Conservation (phyloP, 2,329 filamentous ascomycete genomes). For the Simplicillium aogashimaense region DNA sequence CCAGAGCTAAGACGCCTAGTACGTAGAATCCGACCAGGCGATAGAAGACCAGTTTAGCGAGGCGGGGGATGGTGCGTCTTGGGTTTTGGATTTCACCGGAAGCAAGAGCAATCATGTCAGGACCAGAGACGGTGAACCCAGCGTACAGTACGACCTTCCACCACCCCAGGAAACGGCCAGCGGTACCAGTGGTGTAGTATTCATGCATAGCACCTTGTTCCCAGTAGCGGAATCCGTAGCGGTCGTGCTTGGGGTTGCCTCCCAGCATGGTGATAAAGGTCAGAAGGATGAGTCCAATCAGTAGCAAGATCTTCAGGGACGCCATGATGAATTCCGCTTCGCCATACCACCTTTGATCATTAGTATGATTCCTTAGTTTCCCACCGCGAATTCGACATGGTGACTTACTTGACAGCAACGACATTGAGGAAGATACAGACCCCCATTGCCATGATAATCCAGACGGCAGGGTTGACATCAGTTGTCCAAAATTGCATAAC, state of each 20-base stretch:
- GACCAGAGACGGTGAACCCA: slow-evolving; percentile 57
- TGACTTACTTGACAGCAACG: slow-evolving; percentile 28
- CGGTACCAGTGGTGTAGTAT: slow-evolving; percentile 31
- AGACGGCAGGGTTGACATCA: slow-evolving; percentile 33
- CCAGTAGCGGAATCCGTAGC: slow-evolving; percentile 56
- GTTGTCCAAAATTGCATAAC: slow-evolving; percentile 33
- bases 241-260: slow-evolving; percentile 51
- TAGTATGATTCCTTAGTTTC: neutral
- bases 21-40: slow-evolving; percentile 63
- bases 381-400: slow-evolving; percentile 27
- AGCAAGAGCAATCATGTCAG: slow-evolving; percentile 53
- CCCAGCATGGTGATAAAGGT: slow-evolving; percentile 61
- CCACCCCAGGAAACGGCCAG: slow-evolving; percentile 53
- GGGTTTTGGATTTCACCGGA: slow-evolving; percentile 55
- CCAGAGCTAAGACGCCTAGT: slow-evolving; percentile 47
- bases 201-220: slow-evolving; percentile 20
- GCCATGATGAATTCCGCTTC: slow-evolving; percentile 45
- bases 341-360: slow-evolving; percentile 21
- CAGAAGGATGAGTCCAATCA: slow-evolving; percentile 47
- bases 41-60: slow-evolving; percentile 66
- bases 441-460: slow-evolving; percentile 36
- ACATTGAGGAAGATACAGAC: slow-evolving; percentile 37
- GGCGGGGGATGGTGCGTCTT: slow-evolving; percentile 53
- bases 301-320: slow-evolving; percentile 37
- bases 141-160: slow-evolving; percentile 51